phyloP scores from a whole-genome alignment of 129 eudicot species.

The Flaveria linearis region DNA sequence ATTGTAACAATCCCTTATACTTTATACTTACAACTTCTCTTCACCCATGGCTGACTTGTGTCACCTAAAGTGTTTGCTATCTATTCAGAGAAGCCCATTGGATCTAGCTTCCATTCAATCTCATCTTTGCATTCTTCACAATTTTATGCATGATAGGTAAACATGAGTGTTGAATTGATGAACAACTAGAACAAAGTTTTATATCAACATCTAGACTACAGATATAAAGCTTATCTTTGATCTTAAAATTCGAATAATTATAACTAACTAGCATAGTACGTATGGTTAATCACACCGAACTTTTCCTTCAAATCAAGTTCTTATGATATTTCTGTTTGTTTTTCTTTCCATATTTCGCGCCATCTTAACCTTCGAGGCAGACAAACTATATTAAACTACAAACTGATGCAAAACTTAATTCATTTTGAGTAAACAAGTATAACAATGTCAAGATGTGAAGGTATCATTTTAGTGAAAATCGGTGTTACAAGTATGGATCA shows the following conservation, averaged over 20 bases:
- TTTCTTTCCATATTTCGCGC: not conserved
- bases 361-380: constrained; percentile 8
- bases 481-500: too few species aligned
- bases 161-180: not conserved
- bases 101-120: not conserved
- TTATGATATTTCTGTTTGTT: not conserved
- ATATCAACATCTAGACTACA: constrained; percentile 19
- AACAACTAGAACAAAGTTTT: not conserved
- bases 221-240: constrained; percentile 1
- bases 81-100: not conserved
- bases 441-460: not conserved
- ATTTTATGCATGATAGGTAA: not conserved
- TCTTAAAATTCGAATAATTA: not conserved
- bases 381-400: constrained; percentile 9
- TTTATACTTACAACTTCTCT: not conserved
- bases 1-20: not conserved
- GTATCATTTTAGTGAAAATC: not conserved
- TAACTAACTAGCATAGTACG: constrained; percentile 6
- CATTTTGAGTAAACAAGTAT: not conserved
- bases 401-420: not conserved
- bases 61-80: not conserved
- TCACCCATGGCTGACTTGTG: not conserved
- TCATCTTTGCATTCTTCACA: not conserved
- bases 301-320: not conserved
- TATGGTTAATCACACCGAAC: not conserved